Base-by-base conservation (phyloP, 2,329 filamentous ascomycete genomes). In the Botrytis fragariae region DNA sequence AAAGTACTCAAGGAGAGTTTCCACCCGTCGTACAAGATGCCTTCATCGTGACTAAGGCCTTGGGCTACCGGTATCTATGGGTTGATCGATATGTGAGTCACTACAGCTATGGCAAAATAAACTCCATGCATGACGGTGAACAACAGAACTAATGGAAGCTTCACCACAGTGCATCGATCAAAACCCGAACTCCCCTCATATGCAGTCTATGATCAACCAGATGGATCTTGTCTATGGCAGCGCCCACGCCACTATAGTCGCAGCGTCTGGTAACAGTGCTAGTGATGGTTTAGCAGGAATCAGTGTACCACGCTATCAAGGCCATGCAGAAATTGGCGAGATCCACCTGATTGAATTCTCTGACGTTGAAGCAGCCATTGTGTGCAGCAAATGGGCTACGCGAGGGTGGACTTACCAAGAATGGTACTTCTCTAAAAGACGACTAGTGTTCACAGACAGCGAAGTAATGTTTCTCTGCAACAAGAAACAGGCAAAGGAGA, bases 351-450 rank as follows among this genome's bases (percentile, higher is more conserved):
- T 51, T n/a, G 22, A n/a, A n/a, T 22, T 14, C 10, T 1, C 48
- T 3, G 14, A 51, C 4, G 48, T n/a, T n/a, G 48, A 1, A 6
- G 10, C 0, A 0, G 48, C 25, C 0, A 51, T 51, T 22, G 5
- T 12, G 1, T 10, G 12, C 22, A 51, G 48, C 22, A 14, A 51
- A 0, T 51, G 48, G 48, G 0, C 2, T 3, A 51, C 22, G 1
- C 48, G 48, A 1, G 48, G 10, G 10, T 51, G 48, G 48, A n/a
- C 48, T 51, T 51, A 51, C 22, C 48, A 51, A 51, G 22, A 51
- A 51, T 51, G 48, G 48, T 51, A 51, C 48, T 51, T 51, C 22
- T 51, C 48, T 0, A n/a, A 0, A 51, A 51, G 48, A n/a, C 10
- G 22, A n/a, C 22, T 51, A 0, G 0, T 51, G n/a, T 51, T 51